Evolutionary conservation across 345 rosid genomes (phyloP), one percentile per base, ranked within the genome.

Genomic region (Raphanus raphanistrum): DNA sequence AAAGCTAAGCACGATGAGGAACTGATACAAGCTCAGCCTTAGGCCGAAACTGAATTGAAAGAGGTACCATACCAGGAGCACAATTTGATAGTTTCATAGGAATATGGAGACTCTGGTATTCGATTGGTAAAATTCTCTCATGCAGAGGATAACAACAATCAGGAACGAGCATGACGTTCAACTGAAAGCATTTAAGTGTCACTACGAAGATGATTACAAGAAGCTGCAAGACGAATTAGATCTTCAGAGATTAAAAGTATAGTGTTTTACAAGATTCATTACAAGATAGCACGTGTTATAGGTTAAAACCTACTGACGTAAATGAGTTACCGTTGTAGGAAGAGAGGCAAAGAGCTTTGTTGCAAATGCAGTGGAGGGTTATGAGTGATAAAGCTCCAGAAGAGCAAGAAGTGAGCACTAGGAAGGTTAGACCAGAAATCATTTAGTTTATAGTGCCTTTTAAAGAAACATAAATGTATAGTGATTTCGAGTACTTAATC

Each of bases 291-390:
- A 27, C 25, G 21, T 45, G 15, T 67, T 50, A 29, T 32, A 4
- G 41, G 67, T 45, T 28, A 21, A 60, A 55, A 33, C 35, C 38
- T 57, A 43, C 59, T 43, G 54, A 38, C 55, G 35, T 35, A 54
- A 21, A 29, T 17, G 76, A 28, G 5, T 50, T 6, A 45, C 2
- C 35, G 7, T 71, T 71, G 57, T 86, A 91, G 98, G 97, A 91
- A 83, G 95, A 91, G 29, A 86, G 88, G 86, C 98, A 93, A 82
- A 87, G 87, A 76, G 90, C 97, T 72, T 79, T 93, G 76, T 82
- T 93, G 85, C 97, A 93, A 80, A 25, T 93, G 84, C 98, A 93
- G 86, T 91, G 94, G 98, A 89, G 81, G 81, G 95, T 93, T 71
- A 91, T 93, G 97, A 52, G 95, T 72, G 88, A 90, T 79, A 88